Evolutionary conservation across 805 yeast genomes (phyloP).

Genomic region (Yarrowia alimentaria): DNA sequence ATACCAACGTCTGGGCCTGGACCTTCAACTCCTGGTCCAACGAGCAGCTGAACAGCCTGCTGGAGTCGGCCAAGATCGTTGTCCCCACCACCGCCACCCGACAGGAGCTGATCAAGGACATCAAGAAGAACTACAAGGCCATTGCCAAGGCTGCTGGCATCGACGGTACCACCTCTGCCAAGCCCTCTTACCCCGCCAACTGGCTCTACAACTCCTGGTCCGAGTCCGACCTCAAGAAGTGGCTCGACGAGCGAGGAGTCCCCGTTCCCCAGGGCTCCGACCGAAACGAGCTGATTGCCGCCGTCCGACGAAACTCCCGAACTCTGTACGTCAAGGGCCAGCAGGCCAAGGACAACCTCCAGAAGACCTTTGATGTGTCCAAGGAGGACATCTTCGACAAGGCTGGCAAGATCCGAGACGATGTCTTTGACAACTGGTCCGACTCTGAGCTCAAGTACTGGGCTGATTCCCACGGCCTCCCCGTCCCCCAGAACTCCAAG

Average conservation of each 20-base stretch:
- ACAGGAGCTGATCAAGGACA: slow-evolving; percentile 3
- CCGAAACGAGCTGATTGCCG: slow-evolving; percentile 42
- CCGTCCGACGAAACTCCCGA: slow-evolving; percentile 36
- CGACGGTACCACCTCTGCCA: background rate
- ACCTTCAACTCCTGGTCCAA: slow-evolving; percentile 23
- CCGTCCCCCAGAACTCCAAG: slow-evolving; percentile 31
- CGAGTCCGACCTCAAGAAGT: slow-evolving; percentile 37
- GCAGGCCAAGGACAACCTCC: slow-evolving; percentile 38
- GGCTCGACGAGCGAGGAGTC: slow-evolving; percentile 39
- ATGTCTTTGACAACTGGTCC: slow-evolving; percentile 45
- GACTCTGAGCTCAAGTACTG: slow-evolving; percentile 45
- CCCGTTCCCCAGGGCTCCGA: slow-evolving; percentile 36
- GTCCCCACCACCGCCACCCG: slow-evolving; percentile 21
- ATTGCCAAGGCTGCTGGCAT: slow-evolving; percentile 23
- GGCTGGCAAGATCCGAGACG: slow-evolving; percentile 41
- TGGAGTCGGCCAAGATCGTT: slow-evolving; percentile 13
- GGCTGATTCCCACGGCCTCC: slow-evolving; percentile 44
- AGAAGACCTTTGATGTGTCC: slow-evolving; percentile 38
- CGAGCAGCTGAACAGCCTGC: slow-evolving; percentile 17
- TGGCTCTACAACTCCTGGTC: slow-evolving; percentile 41
- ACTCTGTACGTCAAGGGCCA: slow-evolving; percentile 32
- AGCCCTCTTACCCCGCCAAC: slow-evolving; percentile 28
- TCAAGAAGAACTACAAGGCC: slow-evolving; percentile 24
- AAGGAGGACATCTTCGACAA: slow-evolving; percentile 40
- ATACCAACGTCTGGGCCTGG: slow-evolving; percentile 18